phyloP scores from a whole-genome alignment of 345 rosid species.

The Pistacia atlantica region DNA sequence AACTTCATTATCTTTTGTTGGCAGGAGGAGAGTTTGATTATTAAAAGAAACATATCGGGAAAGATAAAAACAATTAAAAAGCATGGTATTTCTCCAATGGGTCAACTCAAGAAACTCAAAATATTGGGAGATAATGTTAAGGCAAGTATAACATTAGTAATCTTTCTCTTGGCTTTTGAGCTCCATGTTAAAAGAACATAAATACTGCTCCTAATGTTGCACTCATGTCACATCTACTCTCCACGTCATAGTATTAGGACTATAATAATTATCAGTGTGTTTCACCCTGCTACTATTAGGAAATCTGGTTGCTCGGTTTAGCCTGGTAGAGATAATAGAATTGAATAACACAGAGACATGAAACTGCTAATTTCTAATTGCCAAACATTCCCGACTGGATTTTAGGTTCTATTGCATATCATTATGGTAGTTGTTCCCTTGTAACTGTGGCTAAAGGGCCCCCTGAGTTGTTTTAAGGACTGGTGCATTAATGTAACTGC shows the following conservation, averaged over 20 bases:
- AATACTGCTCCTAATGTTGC: not conserved
- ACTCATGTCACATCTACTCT: not conserved
- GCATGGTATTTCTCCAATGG: slow-evolving; percentile 31
- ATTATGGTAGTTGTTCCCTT: not conserved
- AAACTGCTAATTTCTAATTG: not conserved
- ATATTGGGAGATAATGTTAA: slow-evolving; percentile 75
- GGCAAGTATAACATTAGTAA: slow-evolving; percentile 43
- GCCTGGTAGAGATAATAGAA: not conserved
- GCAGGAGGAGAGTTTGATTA: slow-evolving; percentile 62
- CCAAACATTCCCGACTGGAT: not conserved
- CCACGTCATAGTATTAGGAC: not conserved
- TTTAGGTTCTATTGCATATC: not conserved
- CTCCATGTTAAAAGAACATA: not conserved
- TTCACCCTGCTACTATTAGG: not conserved
- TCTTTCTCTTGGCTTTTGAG: not conserved
- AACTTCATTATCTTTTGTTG: slow-evolving; percentile 22
- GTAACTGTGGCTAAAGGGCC: not conserved
- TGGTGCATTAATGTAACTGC: not conserved
- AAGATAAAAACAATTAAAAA: slow-evolving; percentile 63
- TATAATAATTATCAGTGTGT: not conserved
- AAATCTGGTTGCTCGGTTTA: not conserved
- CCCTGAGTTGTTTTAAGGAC: not conserved
- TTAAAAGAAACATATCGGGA: slow-evolving; percentile 46
- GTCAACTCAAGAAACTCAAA: slow-evolving; percentile 60
- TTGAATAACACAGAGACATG: not conserved